Conservation (phyloP, 2,329 filamentous ascomycete species). For the Acarospora socialis region DNA sequence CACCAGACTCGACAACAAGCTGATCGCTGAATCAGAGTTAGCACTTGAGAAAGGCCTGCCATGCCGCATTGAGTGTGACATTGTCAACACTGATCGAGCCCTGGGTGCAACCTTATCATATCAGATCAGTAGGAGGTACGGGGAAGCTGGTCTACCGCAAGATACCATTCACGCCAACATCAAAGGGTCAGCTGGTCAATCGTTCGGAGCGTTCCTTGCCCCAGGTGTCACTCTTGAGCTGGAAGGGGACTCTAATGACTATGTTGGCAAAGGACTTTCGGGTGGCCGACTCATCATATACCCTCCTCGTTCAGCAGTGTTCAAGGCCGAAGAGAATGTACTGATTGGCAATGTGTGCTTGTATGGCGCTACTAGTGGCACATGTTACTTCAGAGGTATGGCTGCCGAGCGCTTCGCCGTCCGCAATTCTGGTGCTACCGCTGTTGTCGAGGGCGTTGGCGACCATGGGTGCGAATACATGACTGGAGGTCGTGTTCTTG, state of each 20-base stretch:
- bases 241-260: constrained; percentile 92
- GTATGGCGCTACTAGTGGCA: constrained; percentile 83
- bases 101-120: constrained; percentile 90
- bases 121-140: constrained; percentile 85
- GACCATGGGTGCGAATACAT: constrained; percentile 98
- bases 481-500: constrained; percentile 83
- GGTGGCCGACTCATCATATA: constrained; percentile 89
- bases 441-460: constrained; percentile 92
- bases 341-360: constrained; percentile 88
- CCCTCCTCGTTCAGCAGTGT: constrained; percentile 75
- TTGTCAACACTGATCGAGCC: constrained; percentile 91
- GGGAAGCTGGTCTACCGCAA: constrained; percentile 73
- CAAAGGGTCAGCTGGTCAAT: constrained; percentile 90
- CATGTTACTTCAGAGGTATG: constrained; percentile 92
- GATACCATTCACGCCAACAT: constrained; percentile 95
- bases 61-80: constrained; percentile 84
- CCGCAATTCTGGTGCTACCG: constrained; percentile 86
- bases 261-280: constrained; percentile 89
- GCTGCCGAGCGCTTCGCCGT: constrained; percentile 94
- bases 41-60: constrained; percentile 90
- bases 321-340: constrained; percentile 93
- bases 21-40: constrained; percentile 88
- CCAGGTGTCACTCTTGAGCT: constrained; percentile 89
- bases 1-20: constrained; percentile 87
- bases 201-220: constrained; percentile 86